These are phyloP conservation scores for Fusarium concolor DNA, from an alignment of 2,329 filamentous ascomycete genomes.

Conservation along the genomic window DNA sequence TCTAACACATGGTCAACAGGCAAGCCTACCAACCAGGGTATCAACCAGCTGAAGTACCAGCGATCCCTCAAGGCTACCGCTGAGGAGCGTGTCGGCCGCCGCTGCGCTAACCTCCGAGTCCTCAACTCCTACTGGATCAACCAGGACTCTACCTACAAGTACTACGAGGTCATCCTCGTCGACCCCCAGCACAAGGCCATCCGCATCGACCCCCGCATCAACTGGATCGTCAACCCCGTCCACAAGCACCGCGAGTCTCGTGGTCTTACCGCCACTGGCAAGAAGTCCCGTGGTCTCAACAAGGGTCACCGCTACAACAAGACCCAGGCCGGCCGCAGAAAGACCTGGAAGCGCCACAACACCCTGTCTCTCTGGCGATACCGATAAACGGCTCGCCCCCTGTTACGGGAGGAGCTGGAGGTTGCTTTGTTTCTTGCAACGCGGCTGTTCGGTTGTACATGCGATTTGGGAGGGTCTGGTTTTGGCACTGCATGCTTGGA, in stretches of 20 bases:
- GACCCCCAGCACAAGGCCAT: slow-evolving; percentile 99
- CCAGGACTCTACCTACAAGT: slow-evolving; percentile 99
- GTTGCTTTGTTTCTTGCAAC: slow-evolving; percentile 12
- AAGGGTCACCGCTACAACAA: slow-evolving; percentile 99
- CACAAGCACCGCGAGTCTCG: slow-evolving; percentile 99
- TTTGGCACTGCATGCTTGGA: slow-evolving; percentile 50
- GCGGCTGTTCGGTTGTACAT: slow-evolving; percentile 31
- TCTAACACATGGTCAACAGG: slow-evolving; percentile 65
- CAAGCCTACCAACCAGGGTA: slow-evolving; percentile 99
- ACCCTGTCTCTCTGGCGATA: slow-evolving; percentile 99
- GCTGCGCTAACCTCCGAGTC: slow-evolving; percentile 98
- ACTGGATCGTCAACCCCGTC: slow-evolving; percentile 99
- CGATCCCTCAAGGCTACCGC: slow-evolving; percentile 97
- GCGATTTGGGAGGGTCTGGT: slow-evolving; percentile 47
- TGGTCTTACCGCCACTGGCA: slow-evolving; percentile 97
- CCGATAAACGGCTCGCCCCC: slow-evolving; percentile 70
- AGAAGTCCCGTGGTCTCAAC: slow-evolving; percentile 99
- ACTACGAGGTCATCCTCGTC: slow-evolving; percentile 99
- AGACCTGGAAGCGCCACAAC: slow-evolving; percentile 99
- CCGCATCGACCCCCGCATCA: slow-evolving; percentile 98
- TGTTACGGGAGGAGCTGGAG: slow-evolving; percentile 1
- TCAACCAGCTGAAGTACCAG: slow-evolving; percentile 99
- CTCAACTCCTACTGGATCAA: slow-evolving; percentile 99
- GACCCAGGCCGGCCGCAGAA: slow-evolving; percentile 94
- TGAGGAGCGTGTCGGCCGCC: slow-evolving; percentile 99